Percentiles rank a stretch among this genome's conserved stretches.
Conservation (phyloP, 805 yeast species). For the Wickerhamomyces silvicola region DNA sequence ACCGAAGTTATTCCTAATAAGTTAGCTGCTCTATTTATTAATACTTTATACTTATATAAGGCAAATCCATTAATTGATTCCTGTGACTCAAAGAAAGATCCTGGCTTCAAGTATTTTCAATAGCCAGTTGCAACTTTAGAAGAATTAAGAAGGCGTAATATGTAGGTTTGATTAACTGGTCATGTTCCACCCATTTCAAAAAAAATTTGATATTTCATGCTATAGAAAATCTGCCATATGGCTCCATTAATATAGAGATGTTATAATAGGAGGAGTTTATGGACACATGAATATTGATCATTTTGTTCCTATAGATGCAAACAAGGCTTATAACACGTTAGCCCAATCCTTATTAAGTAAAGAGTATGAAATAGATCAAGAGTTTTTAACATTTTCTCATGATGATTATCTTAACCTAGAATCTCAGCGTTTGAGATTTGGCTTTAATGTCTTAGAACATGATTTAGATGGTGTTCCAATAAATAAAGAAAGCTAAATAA, state of each 20-base stretch:
- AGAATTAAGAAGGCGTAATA: conserved; percentile 63
- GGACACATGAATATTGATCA: conserved; percentile 93
- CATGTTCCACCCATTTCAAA: conserved; percentile 86
- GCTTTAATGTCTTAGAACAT: conserved; percentile 13
- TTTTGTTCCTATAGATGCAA: conserved; percentile 69
- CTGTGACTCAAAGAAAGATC: conserved; percentile 66
- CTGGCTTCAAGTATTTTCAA: conserved; percentile 69
- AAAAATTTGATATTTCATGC: conserved; percentile 68
- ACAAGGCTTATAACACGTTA: conserved; percentile 49
- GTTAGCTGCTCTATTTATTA: conserved; percentile 72
- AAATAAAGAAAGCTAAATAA: conserved; percentile 62
- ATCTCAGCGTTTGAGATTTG: conserved; percentile 14
- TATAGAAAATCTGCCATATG: conserved; percentile 71
- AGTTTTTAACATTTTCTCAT: conserved; percentile 9
- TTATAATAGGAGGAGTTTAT: conserved; percentile 74
- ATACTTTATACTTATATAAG: conserved; percentile 68
- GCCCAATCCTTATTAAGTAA: conserved; percentile 13
- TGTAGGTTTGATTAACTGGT: conserved; percentile 85
- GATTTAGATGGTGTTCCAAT: conserved; percentile 58
- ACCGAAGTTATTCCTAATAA: conserved; percentile 74
- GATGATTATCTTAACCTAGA: conserved; percentile 23
- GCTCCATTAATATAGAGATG: conserved; percentile 78
- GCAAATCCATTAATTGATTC: conserved; percentile 78
- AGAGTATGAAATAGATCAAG: conserved; percentile 25
- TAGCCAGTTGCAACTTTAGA: conserved; percentile 75